Conservation (phyloP, 495 filamentous ascomycete genomes). For the Penicillium daleae region DNA sequence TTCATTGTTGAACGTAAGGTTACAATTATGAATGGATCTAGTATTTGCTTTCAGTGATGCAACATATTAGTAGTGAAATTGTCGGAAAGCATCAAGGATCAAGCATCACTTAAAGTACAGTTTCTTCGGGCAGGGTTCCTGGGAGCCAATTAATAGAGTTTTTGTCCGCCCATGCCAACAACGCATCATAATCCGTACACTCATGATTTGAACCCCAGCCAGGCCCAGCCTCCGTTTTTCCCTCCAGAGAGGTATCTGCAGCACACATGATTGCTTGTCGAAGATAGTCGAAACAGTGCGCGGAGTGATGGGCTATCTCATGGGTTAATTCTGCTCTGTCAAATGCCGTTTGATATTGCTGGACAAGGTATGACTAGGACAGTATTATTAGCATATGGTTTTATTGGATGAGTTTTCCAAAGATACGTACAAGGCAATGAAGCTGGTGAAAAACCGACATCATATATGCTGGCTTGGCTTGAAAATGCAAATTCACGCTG, state of each 20-base stretch:
- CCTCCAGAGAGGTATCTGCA: slow-evolving; percentile 11
- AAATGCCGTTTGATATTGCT: slow-evolving; percentile 11
- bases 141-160: slow-evolving; percentile 2
- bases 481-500: slow-evolving; percentile 7
- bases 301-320: slow-evolving; percentile 11
- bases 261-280: slow-evolving; percentile 9
- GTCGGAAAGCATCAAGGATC: slow-evolving; percentile 1
- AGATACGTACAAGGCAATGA: slow-evolving; percentile 9
- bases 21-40: slow-evolving; percentile 4
- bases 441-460: slow-evolving; percentile 11
- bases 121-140: slow-evolving; percentile 5
- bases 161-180: slow-evolving; percentile 9
- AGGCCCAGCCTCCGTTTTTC: slow-evolving; percentile 7
- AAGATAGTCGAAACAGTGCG: slow-evolving; percentile 10
- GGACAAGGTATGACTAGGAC: slow-evolving; percentile 7
- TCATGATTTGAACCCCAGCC: slow-evolving; percentile 9
- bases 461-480: slow-evolving; percentile 9
- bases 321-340: slow-evolving; percentile 9
- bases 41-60: neutral
- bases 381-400: slow-evolving; percentile 7
- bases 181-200: slow-evolving; percentile 11
- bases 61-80: slow-evolving; percentile 7
- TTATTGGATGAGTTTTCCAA: slow-evolving; percentile 5
- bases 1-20: slow-evolving; percentile 8
- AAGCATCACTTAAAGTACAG: slow-evolving; percentile 5